Evolutionary conservation across 495 filamentous ascomycete species (phyloP), one percentile per base, ranked within the genome.

Genomic region (Aspergillus coremiiformis): DNA sequence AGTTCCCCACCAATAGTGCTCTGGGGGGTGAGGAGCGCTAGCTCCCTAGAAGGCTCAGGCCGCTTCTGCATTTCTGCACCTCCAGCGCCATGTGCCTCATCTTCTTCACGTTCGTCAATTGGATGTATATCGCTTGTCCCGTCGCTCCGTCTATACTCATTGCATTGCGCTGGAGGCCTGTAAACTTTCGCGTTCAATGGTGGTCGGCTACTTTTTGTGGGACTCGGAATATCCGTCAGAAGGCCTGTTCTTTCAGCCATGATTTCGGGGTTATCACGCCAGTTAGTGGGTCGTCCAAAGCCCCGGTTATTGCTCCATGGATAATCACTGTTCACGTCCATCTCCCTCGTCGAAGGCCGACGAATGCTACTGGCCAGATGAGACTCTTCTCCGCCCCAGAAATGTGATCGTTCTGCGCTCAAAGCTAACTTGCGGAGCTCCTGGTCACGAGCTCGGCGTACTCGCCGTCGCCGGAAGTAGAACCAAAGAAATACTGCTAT

Each of bases 81-180:
- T 23, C 59, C 53, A 12, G 53, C 24, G 22, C 50, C 32, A 27
- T 64, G 53, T 5, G 64, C 68, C 29, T 75, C 75, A 26, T 80
- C 82, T 45, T 90, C 87, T 35, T 95, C 90, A 5, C 71, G 73
- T 65, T 89, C 85, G n/a, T 82, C 74, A 62, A 89, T 87, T 4
- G 81, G 77, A 53, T 83, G 80, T 17, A 84, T 84, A 33, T 71
- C 66, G 19, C 79, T 76, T 26, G 72, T 68, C 5, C 66, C 67
- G 21, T 75, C 72, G 23, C 71, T 69, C 39, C 69, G 68, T 27
- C 74, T 67, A 35, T 61, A 68, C 22, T 80, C 79, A 30, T 76
- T 72, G 55, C 73, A 74, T 14, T 54, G 53, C n/a, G 46, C 52
- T 0, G 65, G 57, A 2, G 57, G 58, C 30, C 66, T 59, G 22